A percentile compares a stretch with the other conserved stretches of the same genome.
Conservation (phyloP, 805 yeast species). For the Nakazawaea wickerhamii region DNA sequence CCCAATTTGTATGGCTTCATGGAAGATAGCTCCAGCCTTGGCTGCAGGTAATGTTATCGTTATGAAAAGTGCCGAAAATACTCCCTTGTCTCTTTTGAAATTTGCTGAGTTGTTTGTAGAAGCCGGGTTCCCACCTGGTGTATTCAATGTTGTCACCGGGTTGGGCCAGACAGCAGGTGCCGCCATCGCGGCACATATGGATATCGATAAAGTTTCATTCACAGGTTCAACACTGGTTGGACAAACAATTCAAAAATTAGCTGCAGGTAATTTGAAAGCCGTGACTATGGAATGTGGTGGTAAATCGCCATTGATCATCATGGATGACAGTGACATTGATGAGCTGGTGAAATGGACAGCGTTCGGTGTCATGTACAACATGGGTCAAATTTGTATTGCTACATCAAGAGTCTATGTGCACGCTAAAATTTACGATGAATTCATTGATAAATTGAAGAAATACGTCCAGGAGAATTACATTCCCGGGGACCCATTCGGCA, state of each 20-base stretch:
- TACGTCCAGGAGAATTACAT: constrained; percentile 38
- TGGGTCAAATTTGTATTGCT: constrained; percentile 44
- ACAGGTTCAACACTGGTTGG: constrained; percentile 80
- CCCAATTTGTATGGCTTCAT: constrained; percentile 71
- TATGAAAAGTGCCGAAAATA: constrained; percentile 68
- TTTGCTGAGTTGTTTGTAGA: constrained; percentile 57
- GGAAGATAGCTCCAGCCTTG: constrained; percentile 76
- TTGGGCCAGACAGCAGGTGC: constrained; percentile 67
- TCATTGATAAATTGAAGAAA: constrained; percentile 32
- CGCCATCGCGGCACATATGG: constrained; percentile 59
- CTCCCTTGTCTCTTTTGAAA: constrained; percentile 67
- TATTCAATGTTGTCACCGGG: constrained; percentile 67
- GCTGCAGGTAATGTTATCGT: constrained; percentile 72
- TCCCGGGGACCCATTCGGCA: constrained; percentile 67
- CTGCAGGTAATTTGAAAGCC: constrained; percentile 53
- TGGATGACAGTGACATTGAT: constrained; percentile 49
- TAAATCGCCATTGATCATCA: constrained; percentile 47
- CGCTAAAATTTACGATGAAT: constrained; percentile 36
- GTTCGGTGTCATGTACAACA: constrained; percentile 39
- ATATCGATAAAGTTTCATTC: constrained; percentile 67
- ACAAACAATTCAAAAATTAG: constrained; percentile 59
- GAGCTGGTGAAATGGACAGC: constrained; percentile 49
- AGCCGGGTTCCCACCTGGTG: constrained; percentile 75
- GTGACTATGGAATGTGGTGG: constrained; percentile 61
- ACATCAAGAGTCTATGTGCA: constrained; percentile 42